Conservation (phyloP, 495 filamentous ascomycete species). For the Penicilliopsis zonata region DNA sequence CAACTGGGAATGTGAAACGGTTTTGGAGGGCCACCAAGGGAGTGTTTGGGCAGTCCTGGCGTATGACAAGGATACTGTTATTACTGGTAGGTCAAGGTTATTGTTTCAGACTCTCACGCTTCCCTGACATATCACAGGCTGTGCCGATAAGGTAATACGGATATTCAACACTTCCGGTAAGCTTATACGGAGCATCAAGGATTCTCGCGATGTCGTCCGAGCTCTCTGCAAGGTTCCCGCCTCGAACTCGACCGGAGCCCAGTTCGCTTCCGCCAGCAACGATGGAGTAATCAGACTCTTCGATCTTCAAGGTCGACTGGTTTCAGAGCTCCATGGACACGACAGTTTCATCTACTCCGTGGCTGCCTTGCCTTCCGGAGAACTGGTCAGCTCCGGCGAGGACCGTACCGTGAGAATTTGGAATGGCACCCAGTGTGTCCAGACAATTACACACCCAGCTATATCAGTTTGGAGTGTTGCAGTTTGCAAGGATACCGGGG, state of each 20-base stretch:
- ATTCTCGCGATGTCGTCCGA: slow-evolving; percentile 67
- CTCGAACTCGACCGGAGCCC: slow-evolving; percentile 64
- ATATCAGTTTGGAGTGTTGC: slow-evolving; percentile 94
- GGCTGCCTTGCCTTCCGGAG: slow-evolving; percentile 62
- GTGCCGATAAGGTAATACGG: slow-evolving; percentile 80
- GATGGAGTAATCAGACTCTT: slow-evolving; percentile 78
- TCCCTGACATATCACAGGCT: slow-evolving; percentile 31
- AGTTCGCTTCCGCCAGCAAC: slow-evolving; percentile 84
- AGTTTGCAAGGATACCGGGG: slow-evolving; percentile 65
- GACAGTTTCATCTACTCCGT: slow-evolving; percentile 94
- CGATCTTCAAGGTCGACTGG: slow-evolving; percentile 59
- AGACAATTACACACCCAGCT: slow-evolving; percentile 95
- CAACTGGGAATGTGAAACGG: slow-evolving; percentile 61
- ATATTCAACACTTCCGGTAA: slow-evolving; percentile 61
- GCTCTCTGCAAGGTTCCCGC: slow-evolving; percentile 73
- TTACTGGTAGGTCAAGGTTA: slow-evolving; percentile 49
- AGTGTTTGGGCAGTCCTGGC: slow-evolving; percentile 87
- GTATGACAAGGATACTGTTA: slow-evolving; percentile 64
- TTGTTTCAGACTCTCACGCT: neutral
- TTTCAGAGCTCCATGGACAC: slow-evolving; percentile 71
- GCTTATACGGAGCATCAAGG: slow-evolving; percentile 54
- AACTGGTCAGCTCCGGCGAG: slow-evolving; percentile 84
- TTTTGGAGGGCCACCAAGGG: slow-evolving; percentile 64
- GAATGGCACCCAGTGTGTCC: slow-evolving; percentile 69
- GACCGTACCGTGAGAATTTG: slow-evolving; percentile 87